Evolutionary conservation across 495 filamentous ascomycete species (phyloP), one percentile per base, ranked within the genome.

Genomic region (Massariosphaeria phaeospora): DNA sequence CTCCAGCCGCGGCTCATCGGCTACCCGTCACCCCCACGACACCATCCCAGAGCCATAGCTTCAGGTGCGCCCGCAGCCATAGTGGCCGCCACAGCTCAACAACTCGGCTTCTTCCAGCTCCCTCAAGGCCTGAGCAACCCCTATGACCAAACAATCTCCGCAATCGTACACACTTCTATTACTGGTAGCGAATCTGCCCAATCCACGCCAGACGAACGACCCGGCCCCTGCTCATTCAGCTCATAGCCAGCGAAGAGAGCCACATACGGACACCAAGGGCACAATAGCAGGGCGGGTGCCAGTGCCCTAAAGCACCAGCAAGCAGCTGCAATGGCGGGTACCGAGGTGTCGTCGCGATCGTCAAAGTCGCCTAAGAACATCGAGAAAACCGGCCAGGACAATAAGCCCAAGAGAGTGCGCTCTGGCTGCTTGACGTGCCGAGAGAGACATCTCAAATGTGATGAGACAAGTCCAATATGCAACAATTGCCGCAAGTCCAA

Each of bases 401-500:
- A 66, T 59, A 69, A 67, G 55, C 54, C 69, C 17, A 71, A 70
- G 58, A 59, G 70, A 9, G 70, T 72, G 15, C 67, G 70, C 50
- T 71, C 70, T 10, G 70, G 70, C 30, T 73, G 72, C 52, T 53
- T 73, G 26, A 74, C 72, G 1, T 74, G 72, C 43, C 52, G 72
- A 38, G 66, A 72, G 47, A 61, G 72, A 31, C 84, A 88, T 70
- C 65, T 88, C 41, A 88, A 88, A 69, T 88, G 84, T 67, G 91
- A 98, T 65, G 93, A 98, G 69, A 84, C 75, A 1, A 62, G 81
- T 30, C 89, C 89, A 2, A 74, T 82, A 40, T 97, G 91, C 65
- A 70, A 80, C 48, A 98, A 98, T 63, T 98, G 93, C 70, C 79
- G 78, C 20, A 97, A 96, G 68, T 91, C 90, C 18, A 89, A 79